Percentiles rank a stretch among this genome's conserved stretches.
phyloP scores from a whole-genome alignment of 495 filamentous ascomycete species.

The Xeromyces bisporus region DNA sequence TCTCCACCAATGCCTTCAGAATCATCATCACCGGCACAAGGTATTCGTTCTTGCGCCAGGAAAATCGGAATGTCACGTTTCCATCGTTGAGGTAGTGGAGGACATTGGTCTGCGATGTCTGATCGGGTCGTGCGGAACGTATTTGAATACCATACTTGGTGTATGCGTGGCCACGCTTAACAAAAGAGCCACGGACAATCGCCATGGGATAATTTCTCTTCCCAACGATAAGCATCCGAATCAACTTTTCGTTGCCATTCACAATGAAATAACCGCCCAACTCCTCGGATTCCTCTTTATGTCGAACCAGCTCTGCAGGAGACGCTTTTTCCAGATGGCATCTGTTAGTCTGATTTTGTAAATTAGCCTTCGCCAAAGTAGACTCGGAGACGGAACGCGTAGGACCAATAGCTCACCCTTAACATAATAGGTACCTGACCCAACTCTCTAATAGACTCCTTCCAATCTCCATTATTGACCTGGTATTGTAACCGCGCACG shows the following conservation, averaged over 20 bases:
- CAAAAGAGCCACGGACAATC: slow-evolving; percentile 76
- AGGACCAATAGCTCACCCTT: slow-evolving; percentile 49
- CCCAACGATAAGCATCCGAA: slow-evolving; percentile 78
- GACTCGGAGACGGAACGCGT: too few relatives aligned
- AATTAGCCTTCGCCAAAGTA: too few relatives aligned
- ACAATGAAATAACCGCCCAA: slow-evolving; percentile 76
- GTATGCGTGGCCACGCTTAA: slow-evolving; percentile 67
- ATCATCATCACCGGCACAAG: slow-evolving; percentile 92
- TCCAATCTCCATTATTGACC: slow-evolving; percentile 72
- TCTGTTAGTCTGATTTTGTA: slow-evolving; percentile 57
- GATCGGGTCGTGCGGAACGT: slow-evolving; percentile 80
- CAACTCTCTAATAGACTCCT: slow-evolving; percentile 62
- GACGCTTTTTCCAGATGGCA: slow-evolving; percentile 78
- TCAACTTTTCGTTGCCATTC: slow-evolving; percentile 66
- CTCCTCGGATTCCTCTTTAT: slow-evolving; percentile 88
- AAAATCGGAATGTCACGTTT: slow-evolving; percentile 91
- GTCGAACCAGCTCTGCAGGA: slow-evolving; percentile 61
- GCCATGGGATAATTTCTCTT: slow-evolving; percentile 89
- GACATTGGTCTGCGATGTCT: slow-evolving; percentile 94
- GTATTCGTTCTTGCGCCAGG: slow-evolving; percentile 94
- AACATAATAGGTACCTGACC: slow-evolving; percentile 89
- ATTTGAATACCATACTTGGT: slow-evolving; percentile 81
- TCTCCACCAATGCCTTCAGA: slow-evolving; percentile 84
- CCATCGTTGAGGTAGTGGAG: slow-evolving; percentile 91
- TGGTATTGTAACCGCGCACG: slow-evolving; percentile 62